A percentile compares a stretch with the other conserved stretches of the same genome.
phyloP scores from a whole-genome alignment of 371 early-diverging fungal species.

The Saksenaea oblongispora region DNA sequence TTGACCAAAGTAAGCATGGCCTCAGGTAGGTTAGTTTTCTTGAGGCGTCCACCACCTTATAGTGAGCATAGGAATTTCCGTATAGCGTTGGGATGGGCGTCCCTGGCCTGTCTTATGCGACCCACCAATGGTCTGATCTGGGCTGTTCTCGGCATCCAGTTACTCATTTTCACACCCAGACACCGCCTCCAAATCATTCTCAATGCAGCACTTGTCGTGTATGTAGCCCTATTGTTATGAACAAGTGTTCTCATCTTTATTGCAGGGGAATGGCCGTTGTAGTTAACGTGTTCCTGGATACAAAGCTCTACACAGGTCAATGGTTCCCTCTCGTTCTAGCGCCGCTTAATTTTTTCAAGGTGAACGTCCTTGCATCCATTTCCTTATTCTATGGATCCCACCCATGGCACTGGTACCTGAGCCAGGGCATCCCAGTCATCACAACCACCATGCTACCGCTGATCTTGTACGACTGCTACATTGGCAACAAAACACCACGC shows the following conservation, averaged over 20 bases:
- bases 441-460: conserved; percentile 75
- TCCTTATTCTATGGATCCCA: conserved; percentile 88
- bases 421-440: conserved; percentile 80
- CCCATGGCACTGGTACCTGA: conserved; percentile 89
- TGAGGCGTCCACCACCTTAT: no score
- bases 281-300: conserved; percentile 62
- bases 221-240: conserved; percentile 4
- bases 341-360: conserved; percentile 72
- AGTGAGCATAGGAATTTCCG: conserved; percentile 42
- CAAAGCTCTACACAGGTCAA: conserved; percentile 25
- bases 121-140: conserved; percentile 87
- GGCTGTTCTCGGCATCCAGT: conserved; percentile 66
- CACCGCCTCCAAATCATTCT: conserved; percentile 16
- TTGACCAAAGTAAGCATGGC: neutral
- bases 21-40: neutral
- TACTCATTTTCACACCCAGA: conserved; percentile 34
- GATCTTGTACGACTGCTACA: conserved; percentile 24
- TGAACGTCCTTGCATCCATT: conserved; percentile 79
- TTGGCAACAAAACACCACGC: conserved; percentile 4
- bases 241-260: neutral
- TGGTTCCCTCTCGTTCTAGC: conserved; percentile 54
- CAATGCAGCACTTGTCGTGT: conserved; percentile 38
- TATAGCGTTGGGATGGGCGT: conserved; percentile 66
- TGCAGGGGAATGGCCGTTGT: conserved; percentile 40
- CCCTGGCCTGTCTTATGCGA: conserved; percentile 76